Conservation (phyloP, 257 asterid species). For the Forsythia viridissima region DNA sequence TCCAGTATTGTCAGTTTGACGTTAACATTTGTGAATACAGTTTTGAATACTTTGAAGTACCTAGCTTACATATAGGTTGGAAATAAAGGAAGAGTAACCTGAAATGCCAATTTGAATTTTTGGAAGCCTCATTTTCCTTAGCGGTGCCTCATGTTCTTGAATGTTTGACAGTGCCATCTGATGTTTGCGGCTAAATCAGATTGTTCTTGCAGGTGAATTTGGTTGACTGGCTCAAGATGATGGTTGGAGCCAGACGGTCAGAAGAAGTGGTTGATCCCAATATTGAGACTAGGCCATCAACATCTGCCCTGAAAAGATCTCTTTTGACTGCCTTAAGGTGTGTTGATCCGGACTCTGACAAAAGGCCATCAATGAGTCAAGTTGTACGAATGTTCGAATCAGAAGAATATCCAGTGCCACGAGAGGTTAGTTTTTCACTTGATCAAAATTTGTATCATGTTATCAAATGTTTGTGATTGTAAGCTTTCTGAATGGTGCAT, state of each 20-base stretch:
- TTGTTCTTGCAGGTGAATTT: conserved; percentile 57
- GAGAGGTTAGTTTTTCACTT: conserved; percentile 49
- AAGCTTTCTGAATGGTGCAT: background rate
- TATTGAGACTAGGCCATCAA: conserved; percentile 62
- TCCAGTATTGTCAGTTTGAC: background rate
- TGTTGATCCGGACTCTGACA: conserved; percentile 74
- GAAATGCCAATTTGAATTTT: background rate
- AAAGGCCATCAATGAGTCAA: conserved; percentile 86
- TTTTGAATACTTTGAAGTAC: background rate
- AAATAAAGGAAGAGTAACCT: background rate
- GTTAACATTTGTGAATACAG: background rate
- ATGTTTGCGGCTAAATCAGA: background rate
- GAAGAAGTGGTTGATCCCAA: conserved; percentile 77
- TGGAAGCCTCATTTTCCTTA: background rate
- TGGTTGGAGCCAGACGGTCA: conserved; percentile 67
- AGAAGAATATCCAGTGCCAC: conserved; percentile 69
- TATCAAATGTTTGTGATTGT: background rate
- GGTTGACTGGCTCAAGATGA: conserved; percentile 90
- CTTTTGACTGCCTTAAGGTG: conserved; percentile 76
- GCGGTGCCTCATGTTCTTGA: background rate
- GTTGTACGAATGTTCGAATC: conserved; percentile 89
- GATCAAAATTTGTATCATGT: background rate
- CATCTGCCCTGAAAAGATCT: conserved; percentile 66
- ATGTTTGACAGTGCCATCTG: background rate
- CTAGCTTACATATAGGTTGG: background rate